phyloP scores from a whole-genome alignment of 2,329 filamentous ascomycete genomes.

The Phialemonium atrogriseum region DNA sequence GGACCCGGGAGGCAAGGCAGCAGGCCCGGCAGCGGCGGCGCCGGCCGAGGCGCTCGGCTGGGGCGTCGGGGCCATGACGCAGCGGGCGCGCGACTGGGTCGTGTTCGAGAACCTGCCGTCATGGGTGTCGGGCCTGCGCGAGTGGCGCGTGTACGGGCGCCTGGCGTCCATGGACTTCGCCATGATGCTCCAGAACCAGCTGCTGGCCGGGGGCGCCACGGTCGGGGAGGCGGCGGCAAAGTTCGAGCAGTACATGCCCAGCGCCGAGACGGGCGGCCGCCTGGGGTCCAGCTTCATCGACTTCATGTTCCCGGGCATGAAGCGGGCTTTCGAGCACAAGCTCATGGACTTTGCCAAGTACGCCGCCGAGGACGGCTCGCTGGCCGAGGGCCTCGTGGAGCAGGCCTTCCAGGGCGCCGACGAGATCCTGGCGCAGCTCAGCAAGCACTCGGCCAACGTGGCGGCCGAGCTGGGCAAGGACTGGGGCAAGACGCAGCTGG shows the following conservation, averaged over 20 bases:
- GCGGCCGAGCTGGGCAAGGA: no score
- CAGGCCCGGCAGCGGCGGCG: not conserved
- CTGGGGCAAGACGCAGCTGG: not conserved
- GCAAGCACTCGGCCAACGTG: no score
- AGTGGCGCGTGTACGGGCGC: no score
- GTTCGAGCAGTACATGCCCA: not conserved
- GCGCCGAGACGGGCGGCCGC: no score
- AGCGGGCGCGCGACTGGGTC: not conserved
- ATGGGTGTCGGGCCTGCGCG: no score
- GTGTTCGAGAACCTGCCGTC: no score
- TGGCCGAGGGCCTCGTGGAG: no score
- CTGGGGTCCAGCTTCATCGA: not conserved
- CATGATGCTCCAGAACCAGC: not conserved
- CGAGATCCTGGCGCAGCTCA: no score
- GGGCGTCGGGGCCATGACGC: not conserved
- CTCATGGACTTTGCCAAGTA: not conserved
- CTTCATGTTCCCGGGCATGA: not conserved
- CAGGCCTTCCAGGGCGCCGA: no score
- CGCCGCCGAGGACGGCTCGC: not conserved
- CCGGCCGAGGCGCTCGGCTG: not conserved
- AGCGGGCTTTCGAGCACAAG: not conserved
- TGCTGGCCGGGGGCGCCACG: no score
- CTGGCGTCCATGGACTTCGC: not conserved
- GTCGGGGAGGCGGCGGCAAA: not conserved
- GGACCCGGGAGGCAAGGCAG: not conserved